Conservation (phyloP, 768 basidiomycete species). For the Trametes cubensis region DNA sequence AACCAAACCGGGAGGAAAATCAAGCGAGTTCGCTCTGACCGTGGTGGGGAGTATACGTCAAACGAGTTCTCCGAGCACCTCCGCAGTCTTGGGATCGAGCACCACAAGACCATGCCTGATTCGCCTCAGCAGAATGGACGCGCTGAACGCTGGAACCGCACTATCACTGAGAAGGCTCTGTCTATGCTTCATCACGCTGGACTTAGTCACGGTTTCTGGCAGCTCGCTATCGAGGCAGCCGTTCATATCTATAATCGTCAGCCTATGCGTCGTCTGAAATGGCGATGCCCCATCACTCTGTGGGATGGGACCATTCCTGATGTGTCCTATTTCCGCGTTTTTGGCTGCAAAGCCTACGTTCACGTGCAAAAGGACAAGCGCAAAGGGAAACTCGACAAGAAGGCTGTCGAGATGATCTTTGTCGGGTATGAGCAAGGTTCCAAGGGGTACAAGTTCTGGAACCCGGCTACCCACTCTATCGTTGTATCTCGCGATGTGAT, state of each 20-base stretch:
- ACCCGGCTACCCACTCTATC: not conserved
- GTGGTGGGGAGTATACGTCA: not conserved
- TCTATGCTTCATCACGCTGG: not conserved
- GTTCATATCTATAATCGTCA: not conserved
- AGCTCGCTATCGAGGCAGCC: no score
- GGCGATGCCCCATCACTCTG: not conserved
- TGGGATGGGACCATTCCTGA: not conserved
- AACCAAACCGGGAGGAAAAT: not conserved
- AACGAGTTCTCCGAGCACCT: not conserved
- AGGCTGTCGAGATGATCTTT: not conserved
- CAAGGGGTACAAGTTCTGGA: not conserved
- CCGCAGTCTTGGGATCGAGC: not conserved
- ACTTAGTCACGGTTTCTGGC: no score
- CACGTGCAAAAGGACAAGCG: no score
- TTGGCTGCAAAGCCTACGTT: no score
- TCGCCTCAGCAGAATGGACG: not conserved
- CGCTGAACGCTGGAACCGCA: not conserved
- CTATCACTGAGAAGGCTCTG: not conserved
- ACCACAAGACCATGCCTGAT: not conserved
- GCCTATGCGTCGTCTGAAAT: not conserved
- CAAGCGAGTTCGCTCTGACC: not conserved
- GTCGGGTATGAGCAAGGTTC: not conserved
- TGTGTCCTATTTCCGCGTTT: not conserved
- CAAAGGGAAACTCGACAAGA: not conserved
- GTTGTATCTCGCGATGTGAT: not conserved